Evolutionary conservation across 1,284 basidiomycete genomes (phyloP).

Genomic region (Schizophyllum amplum): DNA sequence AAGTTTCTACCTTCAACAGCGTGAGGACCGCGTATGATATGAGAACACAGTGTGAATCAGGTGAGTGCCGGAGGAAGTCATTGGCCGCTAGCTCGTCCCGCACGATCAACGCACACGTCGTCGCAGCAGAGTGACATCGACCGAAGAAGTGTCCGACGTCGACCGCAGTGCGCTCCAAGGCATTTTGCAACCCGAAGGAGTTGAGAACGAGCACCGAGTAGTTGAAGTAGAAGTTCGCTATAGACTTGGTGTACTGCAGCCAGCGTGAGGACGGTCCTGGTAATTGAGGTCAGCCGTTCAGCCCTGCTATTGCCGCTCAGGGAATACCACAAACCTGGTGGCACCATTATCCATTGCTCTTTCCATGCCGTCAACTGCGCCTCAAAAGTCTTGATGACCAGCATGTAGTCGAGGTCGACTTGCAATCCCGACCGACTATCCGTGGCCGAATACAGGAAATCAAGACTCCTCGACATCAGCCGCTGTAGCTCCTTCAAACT

Average conservation of each 20-base stretch:
- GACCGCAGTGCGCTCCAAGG: conserved; percentile 66
- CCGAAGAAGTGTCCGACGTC: conserved; percentile 85
- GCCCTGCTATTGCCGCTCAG: neutral
- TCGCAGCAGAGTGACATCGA: conserved; percentile 73
- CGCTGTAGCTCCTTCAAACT: conserved; percentile 69
- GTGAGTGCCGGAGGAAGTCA: conserved; percentile 77
- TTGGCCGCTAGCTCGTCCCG: conserved; percentile 69
- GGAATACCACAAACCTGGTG: neutral
- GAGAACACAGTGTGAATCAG: conserved; percentile 90
- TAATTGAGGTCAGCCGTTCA: conserved; percentile 5
- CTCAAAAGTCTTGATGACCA: conserved; percentile 80
- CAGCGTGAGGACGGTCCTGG: conserved; percentile 24
- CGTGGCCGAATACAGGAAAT: conserved; percentile 84
- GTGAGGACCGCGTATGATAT: conserved; percentile 84
- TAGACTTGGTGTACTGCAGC: conserved; percentile 40
- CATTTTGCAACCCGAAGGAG: conserved; percentile 92
- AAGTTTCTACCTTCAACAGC: conserved; percentile 86
- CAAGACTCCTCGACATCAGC: conserved; percentile 81
- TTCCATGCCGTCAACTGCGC: conserved; percentile 68
- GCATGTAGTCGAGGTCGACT: conserved; percentile 80
- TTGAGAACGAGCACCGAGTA: conserved; percentile 86
- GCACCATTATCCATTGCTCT: conserved; percentile 42
- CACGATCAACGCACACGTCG: conserved; percentile 59
- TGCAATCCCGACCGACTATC: conserved; percentile 79
- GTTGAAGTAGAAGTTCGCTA: conserved; percentile 72